Base-by-base conservation (phyloP, 2,329 filamentous ascomycete species). In the Paecilomyces sp. region DNA sequence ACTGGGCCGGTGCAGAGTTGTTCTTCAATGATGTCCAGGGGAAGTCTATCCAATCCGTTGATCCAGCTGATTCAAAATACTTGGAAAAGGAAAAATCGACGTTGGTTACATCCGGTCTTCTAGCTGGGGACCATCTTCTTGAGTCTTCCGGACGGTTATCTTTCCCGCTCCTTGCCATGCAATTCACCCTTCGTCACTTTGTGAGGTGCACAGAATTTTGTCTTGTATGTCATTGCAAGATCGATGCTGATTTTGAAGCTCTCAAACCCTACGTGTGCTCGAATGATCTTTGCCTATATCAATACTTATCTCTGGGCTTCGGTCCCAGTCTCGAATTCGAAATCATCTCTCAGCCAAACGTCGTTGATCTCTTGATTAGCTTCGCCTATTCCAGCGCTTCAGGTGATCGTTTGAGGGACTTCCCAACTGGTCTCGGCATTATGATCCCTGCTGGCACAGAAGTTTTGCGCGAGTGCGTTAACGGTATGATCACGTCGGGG, bases 301-400 rank as follows among this genome's bases (percentile, higher is more conserved):
- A 97, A 69, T 96, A 94, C 75, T 89, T 96, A 81, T 82, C 84
- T 15, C 79, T 95, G n/a, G 91, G 91, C 0, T 88, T 96, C 67
- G 92, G 92, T 0, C 89, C 90, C 1, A 91, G 86, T 66, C 85
- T 96, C 59, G 92, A 97, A 70, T 86, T 92, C 69, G 91, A 96
- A 68, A 89, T 97, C 24, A 69, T 89, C 28, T 84, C 85, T 12
- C 89, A 92, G 69, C 90, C 91, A 1, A 85, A 87, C 59, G 91
- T 96, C 0, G 89, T 96, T 12, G 92, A 97, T 69, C 80, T 97
- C 1, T 81, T 97, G 0, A 76, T 95, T 54, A 92, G 86, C 72
- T 90, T 97, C 69, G 92, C 91, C 71, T 94, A 92, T 68, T 70
- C 77, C 12, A 84, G 85, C 54, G 79, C 86, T 5, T 66, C 64